A percentile compares a stretch with the other conserved stretches of the same genome.
Evolutionary conservation across 1,284 basidiomycete species (phyloP).

Genomic region (Rhodotorula glutinis): DNA sequence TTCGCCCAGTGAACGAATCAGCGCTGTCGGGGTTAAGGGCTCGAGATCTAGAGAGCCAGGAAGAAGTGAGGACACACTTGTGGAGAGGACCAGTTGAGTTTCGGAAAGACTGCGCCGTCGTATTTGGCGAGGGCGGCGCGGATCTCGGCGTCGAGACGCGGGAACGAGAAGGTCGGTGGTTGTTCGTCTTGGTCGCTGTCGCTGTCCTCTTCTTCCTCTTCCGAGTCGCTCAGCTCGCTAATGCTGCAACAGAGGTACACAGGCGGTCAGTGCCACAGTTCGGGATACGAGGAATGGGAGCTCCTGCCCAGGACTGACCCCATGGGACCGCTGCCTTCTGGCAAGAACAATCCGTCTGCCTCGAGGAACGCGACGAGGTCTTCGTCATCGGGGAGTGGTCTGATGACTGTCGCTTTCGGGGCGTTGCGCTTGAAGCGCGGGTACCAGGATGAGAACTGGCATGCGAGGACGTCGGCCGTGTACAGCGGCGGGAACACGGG

Average conservation of each 20-base stretch:
- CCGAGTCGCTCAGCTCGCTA: constrained; percentile 56
- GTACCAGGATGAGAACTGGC: constrained; percentile 88
- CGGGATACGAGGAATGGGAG: not conserved
- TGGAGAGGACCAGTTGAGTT: constrained; percentile 89
- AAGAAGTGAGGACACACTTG: constrained; percentile 51
- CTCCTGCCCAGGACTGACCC: constrained; percentile 32
- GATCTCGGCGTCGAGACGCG: constrained; percentile 72
- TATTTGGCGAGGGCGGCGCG: constrained; percentile 65
- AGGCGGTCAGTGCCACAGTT: constrained; percentile 36
- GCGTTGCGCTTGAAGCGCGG: constrained; percentile 65
- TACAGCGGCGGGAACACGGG: constrained; percentile 57
- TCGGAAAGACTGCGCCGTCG: constrained; percentile 80
- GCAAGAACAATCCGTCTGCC: constrained; percentile 74
- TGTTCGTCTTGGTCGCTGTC: constrained; percentile 43
- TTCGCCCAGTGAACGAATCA: not conserved
- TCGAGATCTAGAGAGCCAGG: too few species aligned
- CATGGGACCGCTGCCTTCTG: constrained; percentile 67
- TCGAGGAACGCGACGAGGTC: constrained; percentile 72
- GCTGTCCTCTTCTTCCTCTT: constrained; percentile 51
- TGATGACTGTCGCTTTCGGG: constrained; percentile 74
- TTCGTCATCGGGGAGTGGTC: constrained; percentile 57
- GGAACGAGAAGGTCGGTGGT: constrained; percentile 59
- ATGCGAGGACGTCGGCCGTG: constrained; percentile 61
- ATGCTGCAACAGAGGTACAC: constrained; percentile 29
- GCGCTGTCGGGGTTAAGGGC: too few species aligned